Evolutionary conservation across 2,329 filamentous ascomycete genomes (phyloP).

Genomic region (Arachnomyces sp.): DNA sequence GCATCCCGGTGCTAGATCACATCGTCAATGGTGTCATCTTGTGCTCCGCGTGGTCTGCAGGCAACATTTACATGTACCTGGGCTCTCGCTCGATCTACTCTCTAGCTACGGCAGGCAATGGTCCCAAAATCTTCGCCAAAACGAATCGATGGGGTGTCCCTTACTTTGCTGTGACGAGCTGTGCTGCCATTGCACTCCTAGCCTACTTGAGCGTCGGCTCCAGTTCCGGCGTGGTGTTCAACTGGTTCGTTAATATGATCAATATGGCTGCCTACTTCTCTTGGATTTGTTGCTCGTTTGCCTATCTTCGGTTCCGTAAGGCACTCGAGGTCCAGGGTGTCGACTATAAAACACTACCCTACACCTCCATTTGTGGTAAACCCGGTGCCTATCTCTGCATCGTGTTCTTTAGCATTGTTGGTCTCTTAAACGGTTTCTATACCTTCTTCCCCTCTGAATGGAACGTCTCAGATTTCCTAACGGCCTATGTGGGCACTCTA

Average conservation of each 20-base stretch:
- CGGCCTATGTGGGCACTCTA: conserved; percentile 59
- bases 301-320: conserved; percentile 47
- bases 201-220: conserved; percentile 56
- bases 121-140: conserved; percentile 45
- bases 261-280: conserved; percentile 31
- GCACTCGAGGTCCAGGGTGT: conserved; percentile 31
- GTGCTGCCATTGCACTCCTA: conserved; percentile 51
- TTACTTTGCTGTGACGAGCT: conserved; percentile 46
- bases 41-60: conserved; percentile 62
- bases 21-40: conserved; percentile 65
- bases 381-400: conserved; percentile 55
- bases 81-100: conserved; percentile 54
- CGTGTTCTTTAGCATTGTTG: conserved; percentile 48
- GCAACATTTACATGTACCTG: conserved; percentile 61
- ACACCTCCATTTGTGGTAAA: conserved; percentile 40
- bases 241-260: conserved; percentile 59
- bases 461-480: conserved; percentile 57
- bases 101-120: conserved; percentile 51
- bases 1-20: conserved; percentile 50
- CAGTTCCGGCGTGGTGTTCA: conserved; percentile 52
- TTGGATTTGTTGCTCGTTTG: conserved; percentile 53
- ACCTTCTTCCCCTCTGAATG: conserved; percentile 63
- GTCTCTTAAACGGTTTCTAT: conserved; percentile 67
- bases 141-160: conserved; percentile 52
- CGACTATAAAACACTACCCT: conserved; percentile 34